phyloP scores from a whole-genome alignment of 2,329 filamentous ascomycete species.

The Phialophora chinensis region DNA sequence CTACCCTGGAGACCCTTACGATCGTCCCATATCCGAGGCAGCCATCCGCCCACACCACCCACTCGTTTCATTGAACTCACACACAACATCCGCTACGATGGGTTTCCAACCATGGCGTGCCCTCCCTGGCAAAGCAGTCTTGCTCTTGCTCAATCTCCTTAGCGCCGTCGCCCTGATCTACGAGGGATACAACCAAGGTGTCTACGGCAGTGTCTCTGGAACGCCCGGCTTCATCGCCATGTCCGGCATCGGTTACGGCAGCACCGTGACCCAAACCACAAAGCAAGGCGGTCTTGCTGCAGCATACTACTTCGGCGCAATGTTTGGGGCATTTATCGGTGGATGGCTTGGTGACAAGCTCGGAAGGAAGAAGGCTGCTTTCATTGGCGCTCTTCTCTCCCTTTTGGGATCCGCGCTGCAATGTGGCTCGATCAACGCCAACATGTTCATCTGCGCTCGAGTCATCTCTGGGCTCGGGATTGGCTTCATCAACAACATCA shows the following conservation, averaged over 20 bases:
- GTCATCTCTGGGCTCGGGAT: constrained; percentile 44
- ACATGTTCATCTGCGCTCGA: constrained; percentile 44
- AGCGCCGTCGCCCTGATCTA: constrained; percentile 42
- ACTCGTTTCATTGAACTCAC: background rate
- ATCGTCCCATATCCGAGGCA: background rate
- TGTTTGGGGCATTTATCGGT: constrained; percentile 41
- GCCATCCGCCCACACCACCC: constrained; percentile 1
- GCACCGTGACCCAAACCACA: constrained; percentile 40
- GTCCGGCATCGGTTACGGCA: constrained; percentile 39
- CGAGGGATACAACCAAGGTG: constrained; percentile 45
- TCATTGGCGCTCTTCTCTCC: constrained; percentile 40
- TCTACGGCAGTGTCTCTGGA: constrained; percentile 41
- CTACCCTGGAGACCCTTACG: background rate
- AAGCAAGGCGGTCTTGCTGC: constrained; percentile 44
- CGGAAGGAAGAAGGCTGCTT: constrained; percentile 41
- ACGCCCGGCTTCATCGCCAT: constrained; percentile 44
- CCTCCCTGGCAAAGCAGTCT: constrained; percentile 40
- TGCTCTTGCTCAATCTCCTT: constrained; percentile 42
- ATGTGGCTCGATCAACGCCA: constrained; percentile 37
- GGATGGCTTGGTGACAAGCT: constrained; percentile 42
- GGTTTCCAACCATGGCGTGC: constrained; percentile 40
- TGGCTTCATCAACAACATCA: constrained; percentile 44
- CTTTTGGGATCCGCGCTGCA: constrained; percentile 42
- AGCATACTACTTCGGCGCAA: constrained; percentile 43
- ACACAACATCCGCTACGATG: constrained; percentile 27